These are phyloP conservation scores for Peronospora farinosa DNA, from an alignment of 352 stramenopile species.

Conservation along the genomic window DNA sequence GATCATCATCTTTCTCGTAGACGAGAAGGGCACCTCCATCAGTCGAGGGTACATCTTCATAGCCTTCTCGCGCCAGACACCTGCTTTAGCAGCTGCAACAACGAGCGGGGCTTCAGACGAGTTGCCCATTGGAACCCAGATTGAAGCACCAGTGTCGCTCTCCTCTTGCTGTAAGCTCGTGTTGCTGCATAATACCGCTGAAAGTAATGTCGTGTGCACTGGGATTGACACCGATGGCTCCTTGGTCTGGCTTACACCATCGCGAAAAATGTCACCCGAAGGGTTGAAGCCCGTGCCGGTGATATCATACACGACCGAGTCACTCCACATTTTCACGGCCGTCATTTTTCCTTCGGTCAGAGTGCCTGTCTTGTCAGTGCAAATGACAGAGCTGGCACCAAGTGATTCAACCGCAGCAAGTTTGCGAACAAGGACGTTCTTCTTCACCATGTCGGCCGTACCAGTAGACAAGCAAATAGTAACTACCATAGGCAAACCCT, in stretches of 20 bases:
- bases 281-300: constrained; percentile 49
- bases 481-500: constrained; percentile 72
- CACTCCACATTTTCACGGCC: constrained; percentile 68
- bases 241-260: constrained; percentile 40
- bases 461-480: constrained; percentile 69
- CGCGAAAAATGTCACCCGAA: constrained; percentile 43
- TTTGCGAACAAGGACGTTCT: constrained; percentile 81
- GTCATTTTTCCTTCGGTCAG: constrained; percentile 86
- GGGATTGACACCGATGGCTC: constrained; percentile 29
- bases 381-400: constrained; percentile 89
- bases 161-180: constrained; percentile 55
- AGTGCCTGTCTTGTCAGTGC: constrained; percentile 92
- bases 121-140: constrained; percentile 61
- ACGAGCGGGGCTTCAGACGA: constrained; percentile 64
- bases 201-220: constrained; percentile 47
- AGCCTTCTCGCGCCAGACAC: constrained; percentile 43
- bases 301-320: constrained; percentile 46
- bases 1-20: constrained; percentile 92
- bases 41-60: constrained; percentile 55
- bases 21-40: constrained; percentile 90
- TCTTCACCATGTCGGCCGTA: constrained; percentile 72
- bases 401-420: constrained; percentile 75
- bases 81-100: constrained; percentile 55
- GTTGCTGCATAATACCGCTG: constrained; percentile 61
- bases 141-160: constrained; percentile 27